These are phyloP conservation scores for Gillenia trifoliata DNA, from an alignment of 306 rosid genomes.

Conservation along the genomic window DNA sequence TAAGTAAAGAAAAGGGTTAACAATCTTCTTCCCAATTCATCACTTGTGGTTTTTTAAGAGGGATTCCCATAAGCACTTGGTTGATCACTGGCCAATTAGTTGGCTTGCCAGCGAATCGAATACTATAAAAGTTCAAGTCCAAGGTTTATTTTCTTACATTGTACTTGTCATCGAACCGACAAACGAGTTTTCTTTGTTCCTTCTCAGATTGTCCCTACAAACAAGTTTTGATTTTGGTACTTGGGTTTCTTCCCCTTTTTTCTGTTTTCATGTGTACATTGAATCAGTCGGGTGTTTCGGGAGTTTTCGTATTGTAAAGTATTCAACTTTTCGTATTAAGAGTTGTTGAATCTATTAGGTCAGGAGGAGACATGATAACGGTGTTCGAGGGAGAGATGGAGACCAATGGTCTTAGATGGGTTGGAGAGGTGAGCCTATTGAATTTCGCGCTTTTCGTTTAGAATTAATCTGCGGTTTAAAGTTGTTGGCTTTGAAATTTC, in stretches of 20 bases:
- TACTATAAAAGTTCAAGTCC: too few relatives aligned
- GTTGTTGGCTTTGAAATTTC: not conserved
- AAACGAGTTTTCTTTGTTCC: not conserved
- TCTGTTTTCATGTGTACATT: too few relatives aligned
- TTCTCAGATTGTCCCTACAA: not conserved
- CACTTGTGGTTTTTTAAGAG: not conserved
- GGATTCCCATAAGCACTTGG: too few relatives aligned
- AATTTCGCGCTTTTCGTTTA: not conserved
- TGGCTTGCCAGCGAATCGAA: too few relatives aligned
- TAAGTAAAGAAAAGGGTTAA: too few relatives aligned
- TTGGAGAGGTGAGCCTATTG: constrained; percentile 14
- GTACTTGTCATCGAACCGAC: not conserved
- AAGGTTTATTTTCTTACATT: too few relatives aligned
- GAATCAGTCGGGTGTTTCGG: too few relatives aligned
- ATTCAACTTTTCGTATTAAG: too few relatives aligned
- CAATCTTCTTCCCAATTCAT: too few relatives aligned
- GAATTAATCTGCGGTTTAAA: not conserved
- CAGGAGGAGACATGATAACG: not conserved
- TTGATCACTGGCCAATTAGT: too few relatives aligned
- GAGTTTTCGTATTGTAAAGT: too few relatives aligned
- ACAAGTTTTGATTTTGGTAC: not conserved
- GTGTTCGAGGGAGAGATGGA: constrained; percentile 16
- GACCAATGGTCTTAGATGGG: constrained; percentile 12
- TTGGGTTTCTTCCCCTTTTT: too few relatives aligned
- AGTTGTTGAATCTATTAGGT: not conserved